These are phyloP conservation scores for Colletotrichum higginsianum DNA, from an alignment of 2,329 filamentous ascomycete species.

Conservation along the genomic window DNA sequence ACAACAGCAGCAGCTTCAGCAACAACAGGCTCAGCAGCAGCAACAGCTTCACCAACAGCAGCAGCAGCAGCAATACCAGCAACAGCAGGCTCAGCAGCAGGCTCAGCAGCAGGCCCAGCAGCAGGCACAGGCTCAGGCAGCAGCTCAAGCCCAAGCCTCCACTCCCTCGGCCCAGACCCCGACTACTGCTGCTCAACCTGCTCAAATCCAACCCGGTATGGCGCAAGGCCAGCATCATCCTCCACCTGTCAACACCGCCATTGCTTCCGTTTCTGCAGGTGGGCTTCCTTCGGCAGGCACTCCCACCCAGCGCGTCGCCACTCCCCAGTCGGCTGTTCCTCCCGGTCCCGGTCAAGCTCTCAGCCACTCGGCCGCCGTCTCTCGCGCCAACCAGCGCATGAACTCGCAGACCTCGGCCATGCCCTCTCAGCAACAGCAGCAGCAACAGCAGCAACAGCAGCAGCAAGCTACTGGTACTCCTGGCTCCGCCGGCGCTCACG, in stretches of 20 bases:
- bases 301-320: slow-evolving; percentile 67
- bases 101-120: slow-evolving; percentile 47
- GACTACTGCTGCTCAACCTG: slow-evolving; percentile 22
- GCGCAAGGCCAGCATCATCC: slow-evolving; percentile 53
- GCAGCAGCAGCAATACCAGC: slow-evolving; percentile 36
- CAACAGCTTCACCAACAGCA: slow-evolving; percentile 46
- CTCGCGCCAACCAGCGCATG: slow-evolving; percentile 61
- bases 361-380: slow-evolving; percentile 66
- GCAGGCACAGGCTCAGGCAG: slow-evolving; percentile 45
- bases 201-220: slow-evolving; percentile 27
- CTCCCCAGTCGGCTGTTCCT: slow-evolving; percentile 62
- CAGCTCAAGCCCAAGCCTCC: slow-evolving; percentile 42
- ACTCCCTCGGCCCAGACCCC: slow-evolving; percentile 29
- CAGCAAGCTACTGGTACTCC: slow-evolving; percentile 47
- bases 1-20: slow-evolving; percentile 40
- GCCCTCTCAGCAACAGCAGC: slow-evolving; percentile 48
- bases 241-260: slow-evolving; percentile 64
- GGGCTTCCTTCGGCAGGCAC: slow-evolving; percentile 61
- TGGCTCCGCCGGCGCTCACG: slow-evolving; percentile 49
- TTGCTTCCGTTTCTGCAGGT: slow-evolving; percentile 54
- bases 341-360: slow-evolving; percentile 58
- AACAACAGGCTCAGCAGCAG: slow-evolving; percentile 48
- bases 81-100: slow-evolving; percentile 50
- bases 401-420: slow-evolving; percentile 46
- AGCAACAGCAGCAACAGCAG: slow-evolving; percentile 19